phyloP scores from a whole-genome alignment of 148 eudicot genomes.

The Gaultheria prostrata region DNA sequence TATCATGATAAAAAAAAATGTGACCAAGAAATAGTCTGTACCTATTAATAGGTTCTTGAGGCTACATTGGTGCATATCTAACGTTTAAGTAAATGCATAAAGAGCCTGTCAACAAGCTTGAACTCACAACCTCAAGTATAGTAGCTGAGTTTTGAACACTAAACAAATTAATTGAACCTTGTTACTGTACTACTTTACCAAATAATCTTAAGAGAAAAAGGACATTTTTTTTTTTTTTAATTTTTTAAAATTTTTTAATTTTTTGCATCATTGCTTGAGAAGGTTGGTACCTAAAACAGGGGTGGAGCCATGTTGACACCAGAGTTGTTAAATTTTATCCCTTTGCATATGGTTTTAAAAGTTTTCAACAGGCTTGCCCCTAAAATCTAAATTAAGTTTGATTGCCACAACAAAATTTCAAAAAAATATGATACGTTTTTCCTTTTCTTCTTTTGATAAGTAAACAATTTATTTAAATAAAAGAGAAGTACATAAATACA shows the following conservation, averaged over 20 bases:
- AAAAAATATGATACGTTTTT: neutral
- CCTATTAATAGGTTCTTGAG: neutral
- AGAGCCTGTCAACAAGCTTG: neutral
- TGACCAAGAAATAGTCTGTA: neutral
- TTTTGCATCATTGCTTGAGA: neutral
- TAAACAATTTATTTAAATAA: too few species aligned
- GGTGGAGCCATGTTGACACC: neutral
- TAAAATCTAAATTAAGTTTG: neutral
- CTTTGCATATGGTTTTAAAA: neutral
- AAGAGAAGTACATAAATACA: neutral
- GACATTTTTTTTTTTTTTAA: too few species aligned
- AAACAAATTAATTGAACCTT: neutral
- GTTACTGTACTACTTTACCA: neutral
- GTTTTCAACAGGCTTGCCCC: neutral
- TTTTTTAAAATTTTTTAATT: too few species aligned
- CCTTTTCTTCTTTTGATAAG: too few species aligned
- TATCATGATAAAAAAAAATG: neutral
- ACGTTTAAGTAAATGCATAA: neutral
- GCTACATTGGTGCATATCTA: neutral
- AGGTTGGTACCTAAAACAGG: neutral
- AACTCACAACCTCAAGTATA: neutral
- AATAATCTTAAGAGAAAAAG: neutral
- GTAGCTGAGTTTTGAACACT: neutral
- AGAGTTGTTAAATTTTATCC: neutral
- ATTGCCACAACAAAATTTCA: neutral